A percentile compares a stretch with the other conserved stretches of the same genome.
phyloP scores from a whole-genome alignment of 2,329 filamentous ascomycete genomes.

The Ophiocordyceps camponoti-saundersi region DNA sequence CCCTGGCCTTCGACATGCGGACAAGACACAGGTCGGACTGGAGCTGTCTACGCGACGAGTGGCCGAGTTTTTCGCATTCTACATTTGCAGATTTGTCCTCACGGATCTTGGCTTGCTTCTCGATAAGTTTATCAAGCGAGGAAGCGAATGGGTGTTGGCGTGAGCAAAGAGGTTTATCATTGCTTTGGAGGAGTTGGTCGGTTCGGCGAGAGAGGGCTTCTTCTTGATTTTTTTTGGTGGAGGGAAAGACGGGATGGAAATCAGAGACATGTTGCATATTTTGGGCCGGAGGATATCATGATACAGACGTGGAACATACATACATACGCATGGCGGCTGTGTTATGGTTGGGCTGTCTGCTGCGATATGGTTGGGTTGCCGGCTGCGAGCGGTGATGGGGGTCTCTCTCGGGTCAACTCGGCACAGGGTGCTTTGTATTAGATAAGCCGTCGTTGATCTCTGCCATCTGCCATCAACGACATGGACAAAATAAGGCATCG shows the following conservation, averaged over 20 bases:
- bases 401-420: no score
- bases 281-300: not conserved
- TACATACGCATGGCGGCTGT: no score
- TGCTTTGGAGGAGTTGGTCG: not conserved
- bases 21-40: slow-evolving; percentile 85
- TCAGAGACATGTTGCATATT: not conserved
- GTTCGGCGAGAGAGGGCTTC: not conserved
- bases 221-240: not conserved
- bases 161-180: not conserved
- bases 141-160: slow-evolving; percentile 70
- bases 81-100: slow-evolving; percentile 87
- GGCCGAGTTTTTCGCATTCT: slow-evolving; percentile 95
- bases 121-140: slow-evolving; percentile 94
- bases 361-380: no score
- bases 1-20: slow-evolving; percentile 77
- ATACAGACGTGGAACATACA: no score
- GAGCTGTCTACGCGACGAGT: slow-evolving; percentile 88
- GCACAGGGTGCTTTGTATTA: no score
- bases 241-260: no score
- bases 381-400: no score
- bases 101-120: slow-evolving; percentile 68
- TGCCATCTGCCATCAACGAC: no score
- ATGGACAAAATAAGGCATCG: not conserved
- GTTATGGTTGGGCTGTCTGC: no score
- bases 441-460: no score